phyloP scores from a whole-genome alignment of 1,284 basidiomycete genomes.

The Trametes polyzona region DNA sequence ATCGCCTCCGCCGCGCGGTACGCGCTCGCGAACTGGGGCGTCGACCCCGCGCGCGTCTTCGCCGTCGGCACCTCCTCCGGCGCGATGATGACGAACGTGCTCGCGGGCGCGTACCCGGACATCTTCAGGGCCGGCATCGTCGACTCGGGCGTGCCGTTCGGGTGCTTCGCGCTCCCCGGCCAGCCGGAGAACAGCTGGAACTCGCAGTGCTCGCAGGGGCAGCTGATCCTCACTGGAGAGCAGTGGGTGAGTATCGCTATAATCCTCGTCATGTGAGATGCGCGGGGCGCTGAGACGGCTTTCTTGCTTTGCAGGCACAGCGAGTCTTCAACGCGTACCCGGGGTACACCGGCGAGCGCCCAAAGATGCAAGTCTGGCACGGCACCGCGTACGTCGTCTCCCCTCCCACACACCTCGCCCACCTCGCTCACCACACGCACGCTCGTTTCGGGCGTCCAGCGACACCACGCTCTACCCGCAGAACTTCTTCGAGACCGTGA shows the following conservation, averaged over 20 bases:
- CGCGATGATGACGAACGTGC: constrained; percentile 65
- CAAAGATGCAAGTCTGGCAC: constrained; percentile 59
- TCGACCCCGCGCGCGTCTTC: constrained; percentile 50
- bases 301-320: constrained; percentile 41
- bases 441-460: constrained; percentile 14
- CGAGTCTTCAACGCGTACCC: constrained; percentile 49
- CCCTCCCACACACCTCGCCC: neutral
- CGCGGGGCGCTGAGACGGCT: no score
- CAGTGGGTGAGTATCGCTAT: constrained; percentile 44
- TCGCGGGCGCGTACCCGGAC: constrained; percentile 58
- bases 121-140: constrained; percentile 52
- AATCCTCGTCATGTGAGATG: neutral
- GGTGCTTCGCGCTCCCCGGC: constrained; percentile 51
- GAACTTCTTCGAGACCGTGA: constrained; percentile 53
- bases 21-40: constrained; percentile 51
- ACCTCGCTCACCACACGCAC: neutral
- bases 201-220: constrained; percentile 42
- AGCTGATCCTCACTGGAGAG: constrained; percentile 47
- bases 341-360: constrained; percentile 53
- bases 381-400: constrained; percentile 51
- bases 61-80: constrained; percentile 57
- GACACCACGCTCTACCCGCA: constrained; percentile 54
- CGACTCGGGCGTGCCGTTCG: constrained; percentile 59
- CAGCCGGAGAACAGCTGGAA: constrained; percentile 48
- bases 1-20: constrained; percentile 55